A percentile compares a stretch with the other conserved stretches of the same genome.
Conservation (phyloP, 495 filamentous ascomycete genomes). For the Penicillium soppii region DNA sequence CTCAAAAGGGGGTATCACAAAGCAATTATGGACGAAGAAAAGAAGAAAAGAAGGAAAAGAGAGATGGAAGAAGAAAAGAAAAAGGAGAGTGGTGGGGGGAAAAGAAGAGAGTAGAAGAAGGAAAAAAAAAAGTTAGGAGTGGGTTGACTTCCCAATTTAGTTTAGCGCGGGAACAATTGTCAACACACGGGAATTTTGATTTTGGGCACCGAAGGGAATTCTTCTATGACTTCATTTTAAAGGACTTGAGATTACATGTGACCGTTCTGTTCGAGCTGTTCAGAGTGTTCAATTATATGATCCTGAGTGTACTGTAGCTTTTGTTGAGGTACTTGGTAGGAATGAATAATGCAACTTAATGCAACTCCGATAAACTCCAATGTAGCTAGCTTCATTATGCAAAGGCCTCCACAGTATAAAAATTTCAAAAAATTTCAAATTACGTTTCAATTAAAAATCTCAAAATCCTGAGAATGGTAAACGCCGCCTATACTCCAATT, state of each 20-base stretch:
- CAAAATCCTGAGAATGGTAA: not conserved
- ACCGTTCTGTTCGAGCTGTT: no score
- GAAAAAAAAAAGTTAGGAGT: constrained; percentile 24
- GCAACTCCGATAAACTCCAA: no score
- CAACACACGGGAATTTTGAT: constrained; percentile 6
- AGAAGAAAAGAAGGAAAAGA: constrained; percentile 22
- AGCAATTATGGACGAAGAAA: constrained; percentile 26
- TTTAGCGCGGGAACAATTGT: constrained; percentile 14
- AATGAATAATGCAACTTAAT: no score
- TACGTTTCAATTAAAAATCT: no score
- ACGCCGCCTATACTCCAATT: not conserved
- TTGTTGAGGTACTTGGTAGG: no score
- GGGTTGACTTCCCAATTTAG: constrained; percentile 16
- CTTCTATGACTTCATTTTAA: not conserved
- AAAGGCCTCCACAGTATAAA: no score
- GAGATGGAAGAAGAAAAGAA: constrained; percentile 18
- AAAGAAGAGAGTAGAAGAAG: constrained; percentile 19
- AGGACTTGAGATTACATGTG: no score
- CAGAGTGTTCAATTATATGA: no score
- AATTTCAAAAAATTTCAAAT: no score
- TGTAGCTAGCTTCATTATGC: no score
- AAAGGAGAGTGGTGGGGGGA: constrained; percentile 18
- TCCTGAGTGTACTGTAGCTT: no score
- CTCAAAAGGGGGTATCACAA: constrained; percentile 40
- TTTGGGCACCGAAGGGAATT: constrained; percentile 1